Evolutionary conservation across 495 filamentous ascomycete genomes (phyloP), one percentile per base, ranked within the genome.

Genomic region (Platismatia glauca): DNA sequence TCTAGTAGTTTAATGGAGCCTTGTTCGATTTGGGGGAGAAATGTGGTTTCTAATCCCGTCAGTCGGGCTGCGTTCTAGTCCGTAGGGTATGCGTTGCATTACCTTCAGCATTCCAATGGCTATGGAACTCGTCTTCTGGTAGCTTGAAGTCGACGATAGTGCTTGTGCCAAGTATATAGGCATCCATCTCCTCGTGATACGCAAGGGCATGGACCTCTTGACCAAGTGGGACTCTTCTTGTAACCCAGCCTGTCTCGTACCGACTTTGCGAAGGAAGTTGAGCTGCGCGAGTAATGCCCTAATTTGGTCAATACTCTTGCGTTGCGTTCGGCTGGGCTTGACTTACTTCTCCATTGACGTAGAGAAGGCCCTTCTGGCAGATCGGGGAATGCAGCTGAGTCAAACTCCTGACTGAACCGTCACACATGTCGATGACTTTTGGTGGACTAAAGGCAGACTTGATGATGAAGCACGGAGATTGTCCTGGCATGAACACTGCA

Each of bases 311-410:
- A 64, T 55, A 60, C 58, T 12, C 31, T 5, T 13, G 31, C 24
- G 44, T 9, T 7, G 24, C 34, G 11, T 41, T 20, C 18, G 12
- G 39, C 22, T 9, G 33, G 53, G 35, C 34, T 18, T n/a, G 53
- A 59, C 62, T 61, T 72, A 84, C 77, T 62, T 79, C 71, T 38
- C 71, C 75, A 73, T 95, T 87, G 27, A 91, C 76, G 68, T 90
- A 93, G 38, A 90, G 84, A 68, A 95, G 95, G 0, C 93, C 91
- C 44, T 82, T 79, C 31, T 89, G 84, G 69, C 89, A 90, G n/a
- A 78, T 84, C 35, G 82, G 77, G 2, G 82, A 88, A 71, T 92
- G 82, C 70, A 96, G 88, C 20, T 80, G 74, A 60, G 84, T 86
- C 67, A 96, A 78, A 57, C 85, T 82, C 46, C 81, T 78, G 22